Evolutionary conservation across 2,329 filamentous ascomycete genomes (phyloP).

Genomic region (Scytalidium lignicola): DNA sequence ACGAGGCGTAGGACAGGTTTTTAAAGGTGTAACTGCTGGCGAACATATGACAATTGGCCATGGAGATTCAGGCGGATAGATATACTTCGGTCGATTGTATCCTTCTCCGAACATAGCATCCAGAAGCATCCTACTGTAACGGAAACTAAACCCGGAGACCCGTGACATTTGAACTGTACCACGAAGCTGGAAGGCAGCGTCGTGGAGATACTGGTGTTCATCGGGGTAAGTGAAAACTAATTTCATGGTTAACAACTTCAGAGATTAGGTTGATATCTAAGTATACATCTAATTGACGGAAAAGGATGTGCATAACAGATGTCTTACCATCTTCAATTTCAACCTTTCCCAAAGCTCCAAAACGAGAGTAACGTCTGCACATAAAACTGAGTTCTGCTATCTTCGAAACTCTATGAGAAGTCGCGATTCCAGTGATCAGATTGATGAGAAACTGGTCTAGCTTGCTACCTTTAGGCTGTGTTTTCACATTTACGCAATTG

Average conservation of each 20-base stretch:
- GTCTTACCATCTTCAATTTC: not conserved
- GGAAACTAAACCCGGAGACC: conserved; percentile 15
- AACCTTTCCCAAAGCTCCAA: not conserved
- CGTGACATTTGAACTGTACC: conserved; percentile 10
- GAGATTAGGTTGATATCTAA: not conserved
- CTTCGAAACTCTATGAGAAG: not conserved
- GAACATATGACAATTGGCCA: conserved; percentile 9
- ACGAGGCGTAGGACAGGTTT: not conserved
- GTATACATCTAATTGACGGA: not conserved
- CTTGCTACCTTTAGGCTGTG: not conserved
- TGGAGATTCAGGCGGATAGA: conserved; percentile 1
- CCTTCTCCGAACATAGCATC: conserved; percentile 10
- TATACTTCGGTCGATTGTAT: not conserved
- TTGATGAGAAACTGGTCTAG: conserved; percentile 4
- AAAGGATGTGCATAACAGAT: not conserved
- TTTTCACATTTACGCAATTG: conserved; percentile 5
- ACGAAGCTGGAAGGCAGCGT: conserved; percentile 10
- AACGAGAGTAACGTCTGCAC: conserved; percentile 11
- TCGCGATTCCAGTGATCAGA: not conserved
- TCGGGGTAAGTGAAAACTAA: conserved; percentile 12
- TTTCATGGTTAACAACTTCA: not conserved
- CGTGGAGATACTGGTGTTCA: conserved; percentile 9
- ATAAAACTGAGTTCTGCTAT: conserved; percentile 15
- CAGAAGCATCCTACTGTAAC: conserved; percentile 11
- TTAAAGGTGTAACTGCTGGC: not conserved